phyloP scores from a whole-genome alignment of 352 stramenopile species.

The Phytophthora foliorum region DNA sequence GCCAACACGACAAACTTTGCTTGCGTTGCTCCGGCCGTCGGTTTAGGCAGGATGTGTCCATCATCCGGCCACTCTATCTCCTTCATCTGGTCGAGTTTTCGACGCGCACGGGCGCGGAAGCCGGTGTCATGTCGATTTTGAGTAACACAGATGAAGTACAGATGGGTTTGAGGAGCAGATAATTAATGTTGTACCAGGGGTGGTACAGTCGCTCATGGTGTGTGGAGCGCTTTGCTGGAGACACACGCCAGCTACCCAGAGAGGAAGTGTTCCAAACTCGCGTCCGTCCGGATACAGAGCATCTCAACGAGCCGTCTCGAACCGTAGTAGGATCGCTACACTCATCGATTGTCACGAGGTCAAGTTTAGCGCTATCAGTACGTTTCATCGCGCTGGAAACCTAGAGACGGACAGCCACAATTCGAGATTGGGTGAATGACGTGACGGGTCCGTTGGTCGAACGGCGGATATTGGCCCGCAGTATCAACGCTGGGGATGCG shows the following conservation, averaged over 20 bases:
- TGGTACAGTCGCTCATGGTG: not conserved
- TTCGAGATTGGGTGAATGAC: not conserved
- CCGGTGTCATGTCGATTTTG: no score
- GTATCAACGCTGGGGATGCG: not conserved
- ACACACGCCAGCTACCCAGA: not conserved
- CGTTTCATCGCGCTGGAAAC: conserved; percentile 20
- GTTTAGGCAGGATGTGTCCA: no score
- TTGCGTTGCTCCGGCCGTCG: no score
- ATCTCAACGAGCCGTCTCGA: not conserved
- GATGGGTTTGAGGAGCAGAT: no score
- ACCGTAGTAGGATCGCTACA: conserved; percentile 10
- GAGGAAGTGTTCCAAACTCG: not conserved
- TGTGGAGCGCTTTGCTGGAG: not conserved
- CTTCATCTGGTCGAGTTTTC: no score
- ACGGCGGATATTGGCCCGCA: conserved; percentile 1
- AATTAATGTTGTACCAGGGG: not conserved
- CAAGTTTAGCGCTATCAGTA: conserved; percentile 11
- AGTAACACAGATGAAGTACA: no score
- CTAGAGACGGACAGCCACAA: conserved; percentile 10
- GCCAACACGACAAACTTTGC: no score
- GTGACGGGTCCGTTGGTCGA: conserved; percentile 6
- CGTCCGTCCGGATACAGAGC: not conserved
- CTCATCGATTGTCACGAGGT: not conserved
- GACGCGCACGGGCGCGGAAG: no score
- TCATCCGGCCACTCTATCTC: no score